Evolutionary conservation across 2,329 filamentous ascomycete genomes (phyloP).

Genomic region (Penicillium sp.): DNA sequence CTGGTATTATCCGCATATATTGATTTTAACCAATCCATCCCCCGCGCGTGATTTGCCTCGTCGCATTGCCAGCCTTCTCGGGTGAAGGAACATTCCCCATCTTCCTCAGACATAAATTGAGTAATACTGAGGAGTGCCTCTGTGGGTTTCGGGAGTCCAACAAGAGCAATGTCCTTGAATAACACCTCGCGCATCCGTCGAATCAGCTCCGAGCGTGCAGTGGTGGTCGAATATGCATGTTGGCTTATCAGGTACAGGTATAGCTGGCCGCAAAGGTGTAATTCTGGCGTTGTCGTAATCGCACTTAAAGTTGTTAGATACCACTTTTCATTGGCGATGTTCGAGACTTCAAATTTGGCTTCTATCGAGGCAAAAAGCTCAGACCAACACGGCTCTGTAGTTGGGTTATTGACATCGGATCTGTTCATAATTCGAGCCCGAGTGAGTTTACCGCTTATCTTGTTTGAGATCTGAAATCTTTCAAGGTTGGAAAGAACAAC

Average conservation of each 20-base stretch:
- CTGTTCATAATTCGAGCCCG: not conserved
- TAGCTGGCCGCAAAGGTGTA: conserved; percentile 48
- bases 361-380: conserved; percentile 10
- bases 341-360: conserved; percentile 10
- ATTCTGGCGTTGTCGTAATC: conserved; percentile 47
- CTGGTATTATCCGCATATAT: conserved; percentile 51
- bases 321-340: conserved; percentile 15
- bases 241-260: conserved; percentile 53
- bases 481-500: too few species aligned
- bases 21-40: conserved; percentile 51
- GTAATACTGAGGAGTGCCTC: conserved; percentile 55
- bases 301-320: conserved; percentile 32
- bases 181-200: conserved; percentile 49
- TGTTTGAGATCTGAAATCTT: not conserved
- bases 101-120: conserved; percentile 49
- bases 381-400: conserved; percentile 1
- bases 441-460: not conserved
- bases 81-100: conserved; percentile 51
- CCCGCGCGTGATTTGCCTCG: conserved; percentile 49
- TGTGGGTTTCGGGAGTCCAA: conserved; percentile 58
- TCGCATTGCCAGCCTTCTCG: conserved; percentile 58
- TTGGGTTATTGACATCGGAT: conserved; percentile 1
- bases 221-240: conserved; percentile 38
- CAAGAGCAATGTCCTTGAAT: conserved; percentile 53
- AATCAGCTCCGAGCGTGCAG: conserved; percentile 10